A percentile compares a stretch with the other conserved stretches of the same genome.
Conservation (phyloP, 805 yeast species). For the Candida cerambycidarum region DNA sequence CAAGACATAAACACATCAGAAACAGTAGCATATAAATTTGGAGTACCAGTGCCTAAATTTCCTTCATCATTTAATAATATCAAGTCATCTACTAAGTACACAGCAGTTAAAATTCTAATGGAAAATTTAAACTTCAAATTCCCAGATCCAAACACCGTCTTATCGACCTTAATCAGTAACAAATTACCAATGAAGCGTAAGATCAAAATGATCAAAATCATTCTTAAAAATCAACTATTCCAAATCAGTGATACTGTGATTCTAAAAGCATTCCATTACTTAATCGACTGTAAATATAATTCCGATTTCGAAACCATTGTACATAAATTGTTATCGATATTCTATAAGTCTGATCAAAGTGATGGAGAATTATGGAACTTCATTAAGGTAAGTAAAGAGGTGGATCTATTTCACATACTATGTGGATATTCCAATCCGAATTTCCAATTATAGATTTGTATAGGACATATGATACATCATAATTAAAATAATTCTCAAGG, state of each 20-base stretch:
- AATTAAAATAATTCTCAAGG: no score
- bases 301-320: conserved; percentile 8
- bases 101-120: conserved; percentile 6
- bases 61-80: conserved; percentile 6
- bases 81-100: not conserved
- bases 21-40: conserved; percentile 3
- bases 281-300: conserved; percentile 1
- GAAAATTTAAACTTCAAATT: conserved; percentile 9
- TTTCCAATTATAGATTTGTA: conserved; percentile 6
- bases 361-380: conserved; percentile 11
- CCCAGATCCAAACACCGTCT: not conserved
- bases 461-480: no score
- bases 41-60: conserved; percentile 9
- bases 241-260: conserved; percentile 1
- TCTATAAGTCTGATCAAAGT: conserved; percentile 7
- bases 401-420: conserved; percentile 8
- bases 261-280: conserved; percentile 3
- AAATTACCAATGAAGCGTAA: conserved; percentile 3
- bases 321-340: conserved; percentile 1
- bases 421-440: conserved; percentile 11
- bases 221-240: conserved; percentile 6
- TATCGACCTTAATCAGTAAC: not conserved
- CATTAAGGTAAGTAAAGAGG: conserved; percentile 5
- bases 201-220: conserved; percentile 4
- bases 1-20: not conserved